Percentiles rank a stretch among this genome's conserved stretches.
These are phyloP conservation scores for Raffaelea arxii DNA, from an alignment of 2,329 filamentous ascomycete genomes.

Conservation along the genomic window DNA sequence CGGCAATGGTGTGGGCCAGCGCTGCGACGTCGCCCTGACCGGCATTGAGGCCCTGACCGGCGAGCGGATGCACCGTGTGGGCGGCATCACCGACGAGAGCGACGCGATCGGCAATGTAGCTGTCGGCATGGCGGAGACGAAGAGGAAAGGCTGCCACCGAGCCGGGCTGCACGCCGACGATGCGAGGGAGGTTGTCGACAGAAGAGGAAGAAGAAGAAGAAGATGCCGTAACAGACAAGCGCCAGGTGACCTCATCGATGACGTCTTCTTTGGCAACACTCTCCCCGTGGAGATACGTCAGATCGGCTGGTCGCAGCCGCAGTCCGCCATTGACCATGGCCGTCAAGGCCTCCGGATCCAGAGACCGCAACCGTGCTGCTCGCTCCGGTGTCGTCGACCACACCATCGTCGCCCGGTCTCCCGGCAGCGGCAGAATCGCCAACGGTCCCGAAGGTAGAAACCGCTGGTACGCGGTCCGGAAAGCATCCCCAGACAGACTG, in stretches of 20 bases:
- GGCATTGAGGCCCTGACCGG: conserved; percentile 89
- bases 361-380: conserved; percentile 67
- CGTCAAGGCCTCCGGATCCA: conserved; percentile 63
- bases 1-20: conserved; percentile 63
- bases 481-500: conserved; percentile 26
- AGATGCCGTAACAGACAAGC: too few relatives aligned
- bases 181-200: conserved; percentile 56
- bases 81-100: conserved; percentile 91
- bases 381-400: conserved; percentile 86
- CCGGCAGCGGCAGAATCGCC: conserved; percentile 82
- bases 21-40: conserved; percentile 83
- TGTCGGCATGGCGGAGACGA: conserved; percentile 84
- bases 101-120: conserved; percentile 82
- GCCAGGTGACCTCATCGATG: conserved; percentile 55
- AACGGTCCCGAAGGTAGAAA: conserved; percentile 90
- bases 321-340: conserved; percentile 93
- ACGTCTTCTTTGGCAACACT: conserved; percentile 28
- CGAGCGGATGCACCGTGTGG: conserved; percentile 89
- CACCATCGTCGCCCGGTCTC: conserved; percentile 73
- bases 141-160: conserved; percentile 85
- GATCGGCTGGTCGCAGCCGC: conserved; percentile 66
- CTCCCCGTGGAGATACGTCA: conserved; percentile 70
- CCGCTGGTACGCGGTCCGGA: conserved; percentile 81
- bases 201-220: too few relatives aligned
- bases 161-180: conserved; percentile 63